These are phyloP conservation scores for Flaveria brownii DNA, from an alignment of 129 eudicot species.

Conservation along the genomic window DNA sequence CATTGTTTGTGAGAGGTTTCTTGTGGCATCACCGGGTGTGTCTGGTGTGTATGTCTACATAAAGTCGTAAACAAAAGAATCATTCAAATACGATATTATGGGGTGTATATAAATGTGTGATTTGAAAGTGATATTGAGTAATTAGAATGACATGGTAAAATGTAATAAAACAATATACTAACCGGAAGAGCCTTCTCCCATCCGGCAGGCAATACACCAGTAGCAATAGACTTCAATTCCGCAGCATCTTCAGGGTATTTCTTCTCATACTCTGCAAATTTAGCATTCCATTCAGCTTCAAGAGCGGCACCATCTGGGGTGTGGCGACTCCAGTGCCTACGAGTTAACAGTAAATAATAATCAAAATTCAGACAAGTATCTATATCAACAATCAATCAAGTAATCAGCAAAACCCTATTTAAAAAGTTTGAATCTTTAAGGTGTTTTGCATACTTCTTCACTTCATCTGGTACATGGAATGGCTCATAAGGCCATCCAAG, in stretches of 20 bases:
- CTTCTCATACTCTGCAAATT: slow-evolving; percentile 84
- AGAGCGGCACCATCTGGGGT: slow-evolving; percentile 74
- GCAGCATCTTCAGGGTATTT: slow-evolving; percentile 83
- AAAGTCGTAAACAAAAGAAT: not conserved
- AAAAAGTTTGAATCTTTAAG: not conserved
- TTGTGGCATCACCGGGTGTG: slow-evolving; percentile 82
- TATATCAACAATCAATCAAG: not conserved
- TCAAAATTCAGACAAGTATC: slow-evolving; percentile 3
- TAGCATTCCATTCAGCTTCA: slow-evolving; percentile 93
- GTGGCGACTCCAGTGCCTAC: slow-evolving; percentile 97
- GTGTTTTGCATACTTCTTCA: slow-evolving; percentile 54
- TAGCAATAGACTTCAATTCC: slow-evolving; percentile 60
- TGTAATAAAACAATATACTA: slow-evolving; percentile 25
- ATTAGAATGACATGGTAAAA: too few relatives aligned
- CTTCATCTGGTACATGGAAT: slow-evolving; percentile 97
- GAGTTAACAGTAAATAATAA: not conserved
- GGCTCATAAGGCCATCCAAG: slow-evolving; percentile 98
- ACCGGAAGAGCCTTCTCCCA: slow-evolving; percentile 97
- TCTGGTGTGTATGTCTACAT: slow-evolving; percentile 88
- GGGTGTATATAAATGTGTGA: not conserved
- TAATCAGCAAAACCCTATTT: not conserved
- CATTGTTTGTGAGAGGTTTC: slow-evolving; percentile 78
- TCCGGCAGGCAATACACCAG: slow-evolving; percentile 69
- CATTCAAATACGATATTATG: not conserved
- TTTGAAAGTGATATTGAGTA: not conserved